Base-by-base conservation (phyloP, 805 yeast genomes). In the Starmerella gropengiesseri region DNA sequence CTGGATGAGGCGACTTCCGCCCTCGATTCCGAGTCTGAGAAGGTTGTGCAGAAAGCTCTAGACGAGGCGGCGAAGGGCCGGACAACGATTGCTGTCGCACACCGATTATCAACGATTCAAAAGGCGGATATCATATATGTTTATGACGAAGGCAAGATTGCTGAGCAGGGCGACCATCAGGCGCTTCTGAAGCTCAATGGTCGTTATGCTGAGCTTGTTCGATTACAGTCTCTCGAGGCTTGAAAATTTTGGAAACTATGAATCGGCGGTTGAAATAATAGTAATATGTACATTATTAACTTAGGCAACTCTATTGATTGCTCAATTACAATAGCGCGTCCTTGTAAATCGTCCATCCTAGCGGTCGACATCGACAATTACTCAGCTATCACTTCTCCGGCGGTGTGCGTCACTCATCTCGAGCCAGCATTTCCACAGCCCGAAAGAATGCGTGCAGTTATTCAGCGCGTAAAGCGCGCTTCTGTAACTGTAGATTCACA, bases 1-100 rank as follows among this genome's bases (percentile, higher is more conserved):
- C 60, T 91, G 37, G 98, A 91, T 60, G 98, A 91, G 58, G 79
- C 87, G 52, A 86, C 97, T 0, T 78, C 96, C 0, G 81, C 94
- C 0, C 64, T 91, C 37, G 98, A 91, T 57, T 68, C 70, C 55
- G 79, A 75, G 56, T 81, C 94, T 0, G 94, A 84, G 60, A 68
- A 78, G 31, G 74, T 75, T 55, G 83, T 84, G 44, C 94, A 85
- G 60, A 54, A 64, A 7, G 84, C 94, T 4, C 76, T 79, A 45
- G 72, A 70, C 20, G 67, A 62, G 14, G 89, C 83, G 48, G 82
- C 85, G 49, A 53, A 64, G 33, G 70, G 78, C 30, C 78, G 94
- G 55, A 83, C 94, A 4, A 78, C 85, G 29, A 65, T 84, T 52
- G 84, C 93, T 52, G 81, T 84, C 60, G 94, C 94, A 5, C 94